Conservation (phyloP, 2,329 filamentous ascomycete species). For the Cercospora berteroae region DNA sequence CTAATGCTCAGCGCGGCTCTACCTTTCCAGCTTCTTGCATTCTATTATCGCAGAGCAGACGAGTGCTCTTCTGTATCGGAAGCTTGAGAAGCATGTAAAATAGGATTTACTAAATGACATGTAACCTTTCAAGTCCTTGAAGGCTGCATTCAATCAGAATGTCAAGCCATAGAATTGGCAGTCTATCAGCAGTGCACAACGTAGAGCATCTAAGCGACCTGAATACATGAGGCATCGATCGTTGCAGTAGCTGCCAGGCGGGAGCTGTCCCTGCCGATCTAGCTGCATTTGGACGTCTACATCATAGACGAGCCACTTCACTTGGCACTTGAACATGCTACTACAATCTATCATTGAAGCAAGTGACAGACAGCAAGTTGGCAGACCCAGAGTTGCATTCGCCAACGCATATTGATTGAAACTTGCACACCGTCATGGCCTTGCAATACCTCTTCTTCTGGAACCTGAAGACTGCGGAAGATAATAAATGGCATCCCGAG, state of each 20-base stretch:
- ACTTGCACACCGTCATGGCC: background rate
- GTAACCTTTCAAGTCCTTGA: background rate
- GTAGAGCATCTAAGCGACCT: background rate
- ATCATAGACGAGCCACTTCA: background rate
- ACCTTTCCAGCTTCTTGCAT: background rate
- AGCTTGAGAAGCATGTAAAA: background rate
- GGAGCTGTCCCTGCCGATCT: conserved; percentile 31
- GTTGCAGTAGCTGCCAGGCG: conserved; percentile 21
- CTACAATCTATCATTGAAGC: background rate
- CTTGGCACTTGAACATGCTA: background rate
- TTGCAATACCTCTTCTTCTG: conserved; percentile 35
- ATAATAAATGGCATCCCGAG: conserved; percentile 35
- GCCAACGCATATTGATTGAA: conserved; percentile 14
- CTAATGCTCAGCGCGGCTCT: background rate
- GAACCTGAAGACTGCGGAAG: conserved; percentile 30
- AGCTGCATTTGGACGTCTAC: conserved; percentile 17
- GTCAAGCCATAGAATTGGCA: too few relatives aligned
- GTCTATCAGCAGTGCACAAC: background rate
- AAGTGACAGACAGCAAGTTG: background rate
- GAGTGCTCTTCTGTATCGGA: background rate
- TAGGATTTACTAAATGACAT: background rate
- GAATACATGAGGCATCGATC: background rate
- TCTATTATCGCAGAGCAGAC: background rate
- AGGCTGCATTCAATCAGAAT: too few relatives aligned
- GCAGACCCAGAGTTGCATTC: conserved; percentile 18